Conservation (phyloP, 2,329 filamentous ascomycete genomes). For the Whalleya microplaca region DNA sequence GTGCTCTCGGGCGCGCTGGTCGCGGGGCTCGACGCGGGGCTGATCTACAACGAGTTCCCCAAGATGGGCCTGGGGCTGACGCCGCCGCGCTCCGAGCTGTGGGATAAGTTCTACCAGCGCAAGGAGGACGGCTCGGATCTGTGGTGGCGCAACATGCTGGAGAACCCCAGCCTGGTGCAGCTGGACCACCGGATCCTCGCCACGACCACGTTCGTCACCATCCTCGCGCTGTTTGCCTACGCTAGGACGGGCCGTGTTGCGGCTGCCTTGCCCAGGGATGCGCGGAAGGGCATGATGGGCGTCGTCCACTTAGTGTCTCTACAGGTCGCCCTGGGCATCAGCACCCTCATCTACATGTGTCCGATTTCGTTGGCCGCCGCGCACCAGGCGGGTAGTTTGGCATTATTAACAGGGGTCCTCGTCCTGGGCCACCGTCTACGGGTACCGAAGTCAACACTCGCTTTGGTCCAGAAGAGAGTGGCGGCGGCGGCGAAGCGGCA, state of each 20-base stretch:
- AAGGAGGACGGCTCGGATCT: constrained; percentile 78
- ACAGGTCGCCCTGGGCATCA: constrained; percentile 86
- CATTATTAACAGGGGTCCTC: constrained; percentile 79
- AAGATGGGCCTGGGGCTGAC: constrained; percentile 86
- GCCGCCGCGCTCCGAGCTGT: constrained; percentile 82
- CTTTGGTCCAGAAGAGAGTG: constrained; percentile 59
- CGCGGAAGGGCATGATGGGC: constrained; percentile 72
- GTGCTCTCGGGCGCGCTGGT: constrained; percentile 94
- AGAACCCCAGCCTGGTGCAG: constrained; percentile 95
- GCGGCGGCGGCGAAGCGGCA: constrained; percentile 28
- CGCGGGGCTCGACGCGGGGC: constrained; percentile 89
- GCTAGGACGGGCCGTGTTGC: constrained; percentile 66
- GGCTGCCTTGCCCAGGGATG: constrained; percentile 63
- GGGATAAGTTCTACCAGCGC: constrained; percentile 83
- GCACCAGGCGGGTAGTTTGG: constrained; percentile 89
- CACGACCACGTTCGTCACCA: constrained; percentile 81
- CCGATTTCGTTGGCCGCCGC: constrained; percentile 85
- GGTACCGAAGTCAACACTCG: constrained; percentile 68
- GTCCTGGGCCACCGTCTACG: constrained; percentile 79
- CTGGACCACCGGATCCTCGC: constrained; percentile 94
- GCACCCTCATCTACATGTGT: constrained; percentile 91
- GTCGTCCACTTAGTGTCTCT: constrained; percentile 80
- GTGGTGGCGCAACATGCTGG: constrained; percentile 96
- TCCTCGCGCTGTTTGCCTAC: constrained; percentile 82
- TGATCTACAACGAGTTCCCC: constrained; percentile 99